Evolutionary conservation across 495 filamentous ascomycete genomes (phyloP), one percentile per base, ranked within the genome.

Genomic region (Podospora anserina): DNA sequence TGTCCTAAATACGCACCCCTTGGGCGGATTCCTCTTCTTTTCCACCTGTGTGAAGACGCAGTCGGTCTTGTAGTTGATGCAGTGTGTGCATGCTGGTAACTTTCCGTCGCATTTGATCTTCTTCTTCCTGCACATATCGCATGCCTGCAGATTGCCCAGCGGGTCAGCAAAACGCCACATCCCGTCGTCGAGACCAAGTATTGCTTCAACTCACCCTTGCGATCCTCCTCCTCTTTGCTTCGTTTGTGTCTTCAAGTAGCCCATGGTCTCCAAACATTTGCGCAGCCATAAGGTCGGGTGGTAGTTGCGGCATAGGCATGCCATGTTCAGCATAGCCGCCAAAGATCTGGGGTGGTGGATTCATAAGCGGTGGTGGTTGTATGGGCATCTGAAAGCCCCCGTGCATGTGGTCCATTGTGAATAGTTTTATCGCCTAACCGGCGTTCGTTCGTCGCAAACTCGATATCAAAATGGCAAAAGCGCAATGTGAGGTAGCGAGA

Each of bases 71-170:
- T 98, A 97, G 78, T 99, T 98, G 76, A 90, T 90, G 77, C 95
- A 99, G 79, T 99, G 96, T 18, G 92, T 93, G 79, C 95, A 99
- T 67, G 92, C 88, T 54, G 96, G 95, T 78, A 95, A 88, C 80
- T 96, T 97, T 63, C 95, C 95, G 76, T 99, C 96, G 79, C 95
- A 99, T 81, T 98, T 98, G 76, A 99, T 98, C 86, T 99, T 99
- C 84, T 98, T 99, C 82, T 97, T 97, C 70, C 95, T 88, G 76
- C 95, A 99, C 94, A 97, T 97, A 76, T 99, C 95, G 83, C 95
- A 99, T 63, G 95, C 95, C 92, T 94, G 77, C 54, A 67, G 64
- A 20, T 53, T 53, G 39, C 27, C 44, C 53, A 34, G 49, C 61
- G 67, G 68, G 73, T 80, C 67, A 78, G 74, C 72, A 34, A 34